Percentiles rank a stretch among this genome's conserved stretches.
Conservation (phyloP, 108 stramenopile genomes). For the Phaeodactylum tricornutum region DNA sequence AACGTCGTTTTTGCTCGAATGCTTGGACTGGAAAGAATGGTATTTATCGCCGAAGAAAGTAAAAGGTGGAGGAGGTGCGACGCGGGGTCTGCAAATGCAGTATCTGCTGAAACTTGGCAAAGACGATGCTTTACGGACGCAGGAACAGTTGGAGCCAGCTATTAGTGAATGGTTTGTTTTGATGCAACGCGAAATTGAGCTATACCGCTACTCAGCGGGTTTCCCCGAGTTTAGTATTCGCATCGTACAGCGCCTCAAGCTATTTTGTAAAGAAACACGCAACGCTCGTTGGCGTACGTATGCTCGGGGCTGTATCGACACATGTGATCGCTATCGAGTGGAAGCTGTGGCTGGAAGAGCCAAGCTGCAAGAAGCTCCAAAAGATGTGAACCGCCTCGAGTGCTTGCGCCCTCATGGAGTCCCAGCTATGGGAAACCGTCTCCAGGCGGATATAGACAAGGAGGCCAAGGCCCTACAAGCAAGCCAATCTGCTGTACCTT, state of each 20-base stretch:
- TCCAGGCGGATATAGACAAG: conserved; percentile 60
- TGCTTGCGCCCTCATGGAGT: conserved; percentile 45
- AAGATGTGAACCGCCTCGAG: conserved; percentile 78
- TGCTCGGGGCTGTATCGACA: conserved; percentile 73
- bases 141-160: conserved; percentile 69
- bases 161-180: conserved; percentile 66
- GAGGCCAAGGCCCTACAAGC: conserved; percentile 44
- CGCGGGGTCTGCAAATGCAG: conserved; percentile 31
- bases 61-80: conserved; percentile 6
- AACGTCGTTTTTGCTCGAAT: conserved; percentile 68
- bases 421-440: conserved; percentile 73
- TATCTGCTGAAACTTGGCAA: conserved; percentile 51
- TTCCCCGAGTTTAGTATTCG: conserved; percentile 77
- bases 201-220: conserved; percentile 80
- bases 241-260: conserved; percentile 57
- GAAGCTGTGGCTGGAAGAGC: conserved; percentile 43
- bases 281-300: conserved; percentile 73
- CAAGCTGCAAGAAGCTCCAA: conserved; percentile 60
- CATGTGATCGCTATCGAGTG: conserved; percentile 52
- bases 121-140: conserved; percentile 66
- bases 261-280: conserved; percentile 70
- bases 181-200: conserved; percentile 73
- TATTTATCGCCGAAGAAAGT: conserved; percentile 59
- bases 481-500: conserved; percentile 1
- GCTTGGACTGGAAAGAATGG: conserved; percentile 80